Conservation (phyloP, 148 eudicot species). For the Rhododendron molle region DNA sequence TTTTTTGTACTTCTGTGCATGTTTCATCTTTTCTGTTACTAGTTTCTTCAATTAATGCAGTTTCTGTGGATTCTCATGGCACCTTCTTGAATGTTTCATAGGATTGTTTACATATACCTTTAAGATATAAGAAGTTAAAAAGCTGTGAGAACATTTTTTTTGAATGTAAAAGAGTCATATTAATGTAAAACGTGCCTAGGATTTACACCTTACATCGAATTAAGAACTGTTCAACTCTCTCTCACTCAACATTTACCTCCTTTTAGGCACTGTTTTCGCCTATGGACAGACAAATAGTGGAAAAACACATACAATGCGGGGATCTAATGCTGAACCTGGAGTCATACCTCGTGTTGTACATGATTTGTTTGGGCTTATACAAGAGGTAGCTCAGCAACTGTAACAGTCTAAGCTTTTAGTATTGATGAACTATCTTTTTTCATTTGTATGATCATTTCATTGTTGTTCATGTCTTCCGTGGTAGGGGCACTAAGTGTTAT, state of each 20-base stretch:
- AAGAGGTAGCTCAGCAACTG: conserved; percentile 45
- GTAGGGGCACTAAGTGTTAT: neutral
- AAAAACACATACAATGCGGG: conserved; percentile 97
- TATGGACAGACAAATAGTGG: conserved; percentile 99
- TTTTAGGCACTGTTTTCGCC: conserved; percentile 91
- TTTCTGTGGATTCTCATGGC: neutral
- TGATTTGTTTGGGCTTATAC: conserved; percentile 66
- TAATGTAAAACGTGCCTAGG: neutral
- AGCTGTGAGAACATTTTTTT: neutral
- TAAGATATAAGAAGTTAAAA: neutral
- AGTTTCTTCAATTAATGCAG: neutral
- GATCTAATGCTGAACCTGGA: conserved; percentile 73
- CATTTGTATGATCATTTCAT: neutral
- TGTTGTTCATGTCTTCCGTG: neutral
- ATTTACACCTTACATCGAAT: neutral
- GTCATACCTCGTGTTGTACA: conserved; percentile 87
- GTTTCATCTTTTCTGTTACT: neutral
- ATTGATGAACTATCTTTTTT: neutral
- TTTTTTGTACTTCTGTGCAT: neutral
- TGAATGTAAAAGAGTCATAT: neutral
- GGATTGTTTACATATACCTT: neutral
- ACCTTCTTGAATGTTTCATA: neutral
- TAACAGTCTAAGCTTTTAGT: neutral
- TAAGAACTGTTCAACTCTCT: neutral
- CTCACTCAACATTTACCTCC: conserved; percentile 4